These are phyloP conservation scores for Agrostemma githago DNA, from an alignment of 148 eudicot genomes.

Conservation along the genomic window DNA sequence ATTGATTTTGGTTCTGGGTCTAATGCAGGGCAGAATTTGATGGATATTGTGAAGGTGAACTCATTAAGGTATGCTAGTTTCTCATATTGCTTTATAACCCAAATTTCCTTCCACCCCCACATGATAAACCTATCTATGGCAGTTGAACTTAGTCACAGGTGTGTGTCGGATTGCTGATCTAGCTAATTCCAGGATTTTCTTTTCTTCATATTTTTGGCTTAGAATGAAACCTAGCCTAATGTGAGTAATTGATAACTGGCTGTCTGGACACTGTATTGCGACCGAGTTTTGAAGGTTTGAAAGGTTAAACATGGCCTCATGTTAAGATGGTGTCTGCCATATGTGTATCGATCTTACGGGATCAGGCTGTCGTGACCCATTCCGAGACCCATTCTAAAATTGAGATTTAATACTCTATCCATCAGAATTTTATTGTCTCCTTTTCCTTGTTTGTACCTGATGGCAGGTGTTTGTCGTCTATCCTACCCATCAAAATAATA, in stretches of 20 bases:
- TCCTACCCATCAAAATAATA: too few species aligned
- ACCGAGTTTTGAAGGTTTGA: neutral
- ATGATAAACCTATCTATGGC: neutral
- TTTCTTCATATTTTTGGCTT: neutral
- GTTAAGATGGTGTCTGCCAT: neutral
- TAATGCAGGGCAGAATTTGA: conserved; percentile 88
- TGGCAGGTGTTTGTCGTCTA: too few species aligned
- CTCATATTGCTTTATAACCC: neutral
- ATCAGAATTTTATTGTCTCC: too few species aligned
- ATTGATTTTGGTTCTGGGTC: conserved; percentile 8
- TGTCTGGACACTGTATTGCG: neutral
- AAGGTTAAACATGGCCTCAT: neutral
- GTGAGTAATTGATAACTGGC: neutral
- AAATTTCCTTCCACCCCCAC: neutral
- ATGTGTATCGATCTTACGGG: neutral
- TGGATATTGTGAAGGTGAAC: conserved; percentile 96
- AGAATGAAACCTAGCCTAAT: neutral
- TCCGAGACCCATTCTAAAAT: too few species aligned
- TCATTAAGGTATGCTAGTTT: conserved; percentile 63
- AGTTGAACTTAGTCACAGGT: neutral
- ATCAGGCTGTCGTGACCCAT: too few species aligned
- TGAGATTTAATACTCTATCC: too few species aligned
- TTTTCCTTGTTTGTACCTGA: too few species aligned
- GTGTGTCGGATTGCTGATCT: neutral
- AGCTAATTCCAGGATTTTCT: neutral